These are phyloP conservation scores for Rhizophagus clarus DNA, from an alignment of 192 early-diverging fungal species.

Conservation along the genomic window DNA sequence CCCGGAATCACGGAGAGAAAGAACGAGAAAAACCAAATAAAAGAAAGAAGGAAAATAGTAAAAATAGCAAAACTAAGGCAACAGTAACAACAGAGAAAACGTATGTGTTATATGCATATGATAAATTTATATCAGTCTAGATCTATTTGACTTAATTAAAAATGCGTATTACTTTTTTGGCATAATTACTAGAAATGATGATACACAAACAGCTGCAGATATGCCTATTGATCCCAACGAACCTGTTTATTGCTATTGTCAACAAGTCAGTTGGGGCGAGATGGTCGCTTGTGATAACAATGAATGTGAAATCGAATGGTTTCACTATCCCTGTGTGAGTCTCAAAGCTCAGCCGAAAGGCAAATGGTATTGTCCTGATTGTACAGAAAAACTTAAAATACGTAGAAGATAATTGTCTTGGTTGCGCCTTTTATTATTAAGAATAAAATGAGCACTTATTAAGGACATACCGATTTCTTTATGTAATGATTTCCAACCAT, in stretches of 20 bases:
- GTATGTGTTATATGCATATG: not conserved
- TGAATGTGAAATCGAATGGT: slow-evolving; percentile 98
- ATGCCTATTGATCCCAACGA: slow-evolving; percentile 95
- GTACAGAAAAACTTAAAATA: slow-evolving; percentile 60
- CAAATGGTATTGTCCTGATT: slow-evolving; percentile 94
- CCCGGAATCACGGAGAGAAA: slow-evolving; percentile 29
- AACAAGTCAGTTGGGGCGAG: slow-evolving; percentile 94
- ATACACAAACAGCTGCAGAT: slow-evolving; percentile 44
- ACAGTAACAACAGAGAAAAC: not conserved
- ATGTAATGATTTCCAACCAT: too few relatives aligned
- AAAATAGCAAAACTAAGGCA: slow-evolving; percentile 27
- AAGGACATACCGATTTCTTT: too few relatives aligned
- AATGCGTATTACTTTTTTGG: not conserved
- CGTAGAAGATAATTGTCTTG: slow-evolving; percentile 41
- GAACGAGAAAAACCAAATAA: slow-evolving; percentile 29
- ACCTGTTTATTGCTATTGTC: slow-evolving; percentile 94
- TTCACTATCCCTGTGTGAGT: slow-evolving; percentile 93
- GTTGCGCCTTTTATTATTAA: too few relatives aligned
- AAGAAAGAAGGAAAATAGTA: slow-evolving; percentile 32
- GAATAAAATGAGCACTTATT: too few relatives aligned
- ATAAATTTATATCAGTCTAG: not conserved
- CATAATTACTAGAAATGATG: slow-evolving; percentile 28
- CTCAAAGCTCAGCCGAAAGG: slow-evolving; percentile 87
- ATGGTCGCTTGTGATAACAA: slow-evolving; percentile 97
- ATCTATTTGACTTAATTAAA: not conserved